phyloP scores from a whole-genome alignment of 2,329 filamentous ascomycete species.

The Fusarium sp. region DNA sequence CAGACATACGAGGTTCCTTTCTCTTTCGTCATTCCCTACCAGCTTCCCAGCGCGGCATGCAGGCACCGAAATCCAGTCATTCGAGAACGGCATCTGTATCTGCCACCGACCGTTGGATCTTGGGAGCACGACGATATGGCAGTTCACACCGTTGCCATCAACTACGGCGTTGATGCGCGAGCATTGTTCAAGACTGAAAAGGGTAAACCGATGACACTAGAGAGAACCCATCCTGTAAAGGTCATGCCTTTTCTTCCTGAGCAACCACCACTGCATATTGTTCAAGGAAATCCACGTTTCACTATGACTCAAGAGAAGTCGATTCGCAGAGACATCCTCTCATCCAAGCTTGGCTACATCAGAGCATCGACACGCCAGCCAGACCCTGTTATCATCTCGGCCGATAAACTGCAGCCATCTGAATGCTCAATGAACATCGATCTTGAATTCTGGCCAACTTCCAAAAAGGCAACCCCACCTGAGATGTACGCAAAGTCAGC shows the following conservation, averaged over 20 bases:
- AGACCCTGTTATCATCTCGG: slow-evolving; percentile 28
- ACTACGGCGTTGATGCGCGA: slow-evolving; percentile 28
- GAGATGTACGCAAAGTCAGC: slow-evolving; percentile 32
- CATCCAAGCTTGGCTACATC: slow-evolving; percentile 28
- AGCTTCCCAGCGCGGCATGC: slow-evolving; percentile 35
- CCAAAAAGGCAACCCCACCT: slow-evolving; percentile 18
- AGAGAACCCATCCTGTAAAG: slow-evolving; percentile 22
- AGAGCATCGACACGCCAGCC: slow-evolving; percentile 27
- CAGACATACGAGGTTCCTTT: slow-evolving; percentile 31
- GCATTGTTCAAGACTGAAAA: not conserved
- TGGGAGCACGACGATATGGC: slow-evolving; percentile 41
- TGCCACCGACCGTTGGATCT: slow-evolving; percentile 37
- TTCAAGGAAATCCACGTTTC: slow-evolving; percentile 18
- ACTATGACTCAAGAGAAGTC: slow-evolving; percentile 30
- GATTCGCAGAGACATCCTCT: slow-evolving; percentile 34
- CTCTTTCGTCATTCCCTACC: slow-evolving; percentile 39
- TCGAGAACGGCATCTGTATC: slow-evolving; percentile 28
- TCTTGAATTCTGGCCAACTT: slow-evolving; percentile 38
- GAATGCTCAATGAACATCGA: slow-evolving; percentile 13
- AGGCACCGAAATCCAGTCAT: slow-evolving; percentile 18
- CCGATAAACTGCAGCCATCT: slow-evolving; percentile 29
- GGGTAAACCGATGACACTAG: not conserved
- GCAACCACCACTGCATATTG: slow-evolving; percentile 33
- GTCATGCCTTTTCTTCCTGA: slow-evolving; percentile 38
- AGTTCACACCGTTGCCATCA: slow-evolving; percentile 27